A percentile compares a stretch with the other conserved stretches of the same genome.
Evolutionary conservation across 2,329 filamentous ascomycete species (phyloP).

Genomic region (Penicillium sp.): DNA sequence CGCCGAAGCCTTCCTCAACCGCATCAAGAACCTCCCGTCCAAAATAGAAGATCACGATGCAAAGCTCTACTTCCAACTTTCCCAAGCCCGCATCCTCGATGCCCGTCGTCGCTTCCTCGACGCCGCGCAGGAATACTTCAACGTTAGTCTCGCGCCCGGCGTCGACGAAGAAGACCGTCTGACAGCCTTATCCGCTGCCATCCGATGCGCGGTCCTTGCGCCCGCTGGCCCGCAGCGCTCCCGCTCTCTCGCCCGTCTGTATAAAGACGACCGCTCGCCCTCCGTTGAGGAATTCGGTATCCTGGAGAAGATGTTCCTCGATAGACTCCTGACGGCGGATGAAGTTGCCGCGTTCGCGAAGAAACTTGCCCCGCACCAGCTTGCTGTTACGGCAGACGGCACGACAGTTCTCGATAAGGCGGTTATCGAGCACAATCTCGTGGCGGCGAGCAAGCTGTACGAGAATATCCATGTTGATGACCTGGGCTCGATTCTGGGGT

Average conservation of each 20-base stretch:
- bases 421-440: slow-evolving; percentile 92
- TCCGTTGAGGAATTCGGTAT: slow-evolving; percentile 79
- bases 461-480: slow-evolving; percentile 73
- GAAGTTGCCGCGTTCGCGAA: slow-evolving; percentile 85
- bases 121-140: slow-evolving; percentile 83
- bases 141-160: slow-evolving; percentile 71
- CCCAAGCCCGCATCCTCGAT: slow-evolving; percentile 89
- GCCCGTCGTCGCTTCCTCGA: slow-evolving; percentile 85
- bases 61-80: slow-evolving; percentile 82
- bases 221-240: slow-evolving; percentile 84
- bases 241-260: slow-evolving; percentile 74
- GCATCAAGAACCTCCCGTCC: slow-evolving; percentile 86
- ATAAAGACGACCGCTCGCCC: slow-evolving; percentile 84
- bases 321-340: slow-evolving; percentile 73
- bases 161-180: slow-evolving; percentile 86
- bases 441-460: slow-evolving; percentile 78
- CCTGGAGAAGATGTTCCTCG: slow-evolving; percentile 95
- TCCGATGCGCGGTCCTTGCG: slow-evolving; percentile 88
- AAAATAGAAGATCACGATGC: slow-evolving; percentile 71
- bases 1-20: slow-evolving; percentile 86
- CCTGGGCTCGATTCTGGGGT: slow-evolving; percentile 72
- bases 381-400: slow-evolving; percentile 84
- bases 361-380: slow-evolving; percentile 79
- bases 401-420: slow-evolving; percentile 90
- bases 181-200: slow-evolving; percentile 78